Base-by-base conservation (phyloP, 2,329 filamentous ascomycete species). In the Venturia carpophila region DNA sequence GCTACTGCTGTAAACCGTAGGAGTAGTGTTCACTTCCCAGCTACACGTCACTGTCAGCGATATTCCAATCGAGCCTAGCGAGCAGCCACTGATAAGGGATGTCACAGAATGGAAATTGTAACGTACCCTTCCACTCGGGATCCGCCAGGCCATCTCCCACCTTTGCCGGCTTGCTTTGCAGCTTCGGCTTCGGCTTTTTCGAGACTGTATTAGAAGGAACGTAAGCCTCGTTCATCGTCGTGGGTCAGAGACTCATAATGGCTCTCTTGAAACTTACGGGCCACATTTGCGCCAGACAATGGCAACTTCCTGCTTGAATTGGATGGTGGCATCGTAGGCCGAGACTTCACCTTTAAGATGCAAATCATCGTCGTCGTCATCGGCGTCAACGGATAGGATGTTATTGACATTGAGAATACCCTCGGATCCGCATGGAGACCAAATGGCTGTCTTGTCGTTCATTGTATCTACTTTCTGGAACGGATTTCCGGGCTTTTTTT, bases 331-430 rank as follows among this genome's bases (percentile, higher is more conserved):
- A 30, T 63, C 61, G 27, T 45, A 37, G 27, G 24, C 61, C 24
- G 39, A 27, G 17, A 63, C 19, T 27, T 45, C 41, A n/a, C 61
- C 61, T 3, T 5, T 19, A 47, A 34, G 24, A 34, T 9, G 4
- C 49, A 27, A 5, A 2, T 52, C n/a, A 6, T 30, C 49, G 39
- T 43, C 30, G 6, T 49, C 30, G 27, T 49, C 30, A 19, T 37
- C 30, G 13, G 34, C 41, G 21, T n/a, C 43, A 27, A 47, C 30
- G 9, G 61, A 37, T 37, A 63, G 41, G 41, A 42, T 42, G 21
- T 63, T 47, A 30, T 63, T 63, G 27, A 63, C 24, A 27, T 63
- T 63, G n/a, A 63, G 61, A n/a, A 49, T 43, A 27, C 61, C 61
- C 61, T 63, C 61, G 9, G 39, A 27, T 37, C 61, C 61, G n/a